Evolutionary conservation across 129 eudicot species (phyloP).

Genomic region (Chrysanthemum seticuspe): DNA sequence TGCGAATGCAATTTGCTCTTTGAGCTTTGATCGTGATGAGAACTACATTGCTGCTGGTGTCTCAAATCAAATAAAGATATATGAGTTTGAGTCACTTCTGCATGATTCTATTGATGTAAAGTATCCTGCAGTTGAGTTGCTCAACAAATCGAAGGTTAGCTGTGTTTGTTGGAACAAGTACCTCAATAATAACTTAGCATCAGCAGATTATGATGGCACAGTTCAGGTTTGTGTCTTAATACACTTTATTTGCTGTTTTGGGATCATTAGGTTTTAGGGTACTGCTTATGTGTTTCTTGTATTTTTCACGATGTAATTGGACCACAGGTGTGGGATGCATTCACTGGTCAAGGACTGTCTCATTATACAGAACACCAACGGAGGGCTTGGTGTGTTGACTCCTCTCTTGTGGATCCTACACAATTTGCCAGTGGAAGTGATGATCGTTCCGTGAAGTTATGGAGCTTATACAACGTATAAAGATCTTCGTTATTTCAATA

Average conservation of each 20-base stretch:
- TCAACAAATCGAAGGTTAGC: slow-evolving; percentile 50
- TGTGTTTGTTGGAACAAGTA: slow-evolving; percentile 63
- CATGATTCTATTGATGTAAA: slow-evolving; percentile 44
- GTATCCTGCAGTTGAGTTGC: slow-evolving; percentile 61
- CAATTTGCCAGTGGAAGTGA: slow-evolving; percentile 64
- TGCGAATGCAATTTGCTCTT: slow-evolving; percentile 47
- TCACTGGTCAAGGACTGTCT: slow-evolving; percentile 42
- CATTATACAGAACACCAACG: slow-evolving; percentile 43
- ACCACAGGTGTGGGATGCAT: slow-evolving; percentile 61
- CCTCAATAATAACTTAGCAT: slow-evolving; percentile 52
- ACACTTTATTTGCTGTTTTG: not conserved
- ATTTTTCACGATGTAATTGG: not conserved
- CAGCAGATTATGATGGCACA: slow-evolving; percentile 63
- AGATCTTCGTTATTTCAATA: too few species aligned
- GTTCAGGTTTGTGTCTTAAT: slow-evolving; percentile 55
- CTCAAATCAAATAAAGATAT: slow-evolving; percentile 63
- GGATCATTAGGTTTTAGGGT: not conserved
- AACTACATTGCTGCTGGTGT: slow-evolving; percentile 59
- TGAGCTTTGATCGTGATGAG: slow-evolving; percentile 69
- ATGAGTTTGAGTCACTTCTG: slow-evolving; percentile 41
- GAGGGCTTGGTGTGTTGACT: slow-evolving; percentile 78
- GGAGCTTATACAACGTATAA: slow-evolving; percentile 57
- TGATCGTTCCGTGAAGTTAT: slow-evolving; percentile 56
- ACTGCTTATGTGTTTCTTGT: not conserved
- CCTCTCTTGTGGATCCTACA: slow-evolving; percentile 57